Conservation (phyloP, 768 basidiomycete species). For the Mycena vitilis region DNA sequence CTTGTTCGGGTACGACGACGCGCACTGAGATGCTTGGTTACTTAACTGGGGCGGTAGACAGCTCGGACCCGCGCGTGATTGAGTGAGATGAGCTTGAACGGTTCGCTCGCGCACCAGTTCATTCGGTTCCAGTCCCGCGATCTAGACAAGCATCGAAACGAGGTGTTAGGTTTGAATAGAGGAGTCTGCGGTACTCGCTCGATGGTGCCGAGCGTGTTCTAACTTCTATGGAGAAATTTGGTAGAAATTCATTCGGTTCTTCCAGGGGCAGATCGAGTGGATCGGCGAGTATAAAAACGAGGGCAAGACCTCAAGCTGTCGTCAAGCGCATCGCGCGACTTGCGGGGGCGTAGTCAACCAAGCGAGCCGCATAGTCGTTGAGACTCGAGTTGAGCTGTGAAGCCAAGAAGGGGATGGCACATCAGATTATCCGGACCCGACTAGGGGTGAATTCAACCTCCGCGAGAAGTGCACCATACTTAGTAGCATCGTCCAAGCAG, state of each 20-base stretch:
- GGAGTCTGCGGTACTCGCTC: not conserved
- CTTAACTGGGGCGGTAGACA: not conserved
- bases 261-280: not conserved
- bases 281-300: not conserved
- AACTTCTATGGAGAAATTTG: not conserved
- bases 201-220: not conserved
- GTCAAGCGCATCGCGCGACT: not conserved
- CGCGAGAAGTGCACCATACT: too few species aligned
- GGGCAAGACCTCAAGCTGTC: not conserved
- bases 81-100: not conserved
- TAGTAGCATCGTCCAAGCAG: too few species aligned
- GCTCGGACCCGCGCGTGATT: not conserved
- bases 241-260: not conserved
- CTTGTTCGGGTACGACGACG: slow-evolving; percentile 1
- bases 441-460: too few species aligned
- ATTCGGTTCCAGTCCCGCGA: not conserved
- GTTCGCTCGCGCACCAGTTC: not conserved
- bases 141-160: not conserved
- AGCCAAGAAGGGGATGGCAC: too few species aligned
- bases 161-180: not conserved
- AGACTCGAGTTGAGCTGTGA: too few species aligned
- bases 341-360: too few species aligned
- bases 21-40: not conserved
- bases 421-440: too few species aligned
- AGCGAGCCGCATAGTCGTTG: too few species aligned